Evolutionary conservation across 2,329 filamentous ascomycete species (phyloP).

Genomic region (Monilinia polystroma): DNA sequence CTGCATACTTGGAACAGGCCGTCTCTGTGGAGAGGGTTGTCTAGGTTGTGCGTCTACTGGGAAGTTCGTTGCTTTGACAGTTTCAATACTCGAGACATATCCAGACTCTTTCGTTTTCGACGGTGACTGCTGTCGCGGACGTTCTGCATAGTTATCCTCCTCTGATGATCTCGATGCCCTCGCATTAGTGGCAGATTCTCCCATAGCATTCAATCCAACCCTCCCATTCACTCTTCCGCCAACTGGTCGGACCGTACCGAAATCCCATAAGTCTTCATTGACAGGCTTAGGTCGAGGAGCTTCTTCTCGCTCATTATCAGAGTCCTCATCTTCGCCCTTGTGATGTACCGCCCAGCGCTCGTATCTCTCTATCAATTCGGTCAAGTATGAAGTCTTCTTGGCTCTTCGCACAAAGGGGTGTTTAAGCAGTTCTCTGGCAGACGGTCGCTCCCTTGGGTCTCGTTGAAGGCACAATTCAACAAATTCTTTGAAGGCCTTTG

Average conservation of each 20-base stretch:
- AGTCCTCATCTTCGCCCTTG: conserved; percentile 69
- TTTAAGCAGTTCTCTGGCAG: conserved; percentile 80
- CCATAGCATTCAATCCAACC: conserved; percentile 68
- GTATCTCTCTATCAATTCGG: conserved; percentile 89
- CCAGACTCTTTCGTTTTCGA: conserved; percentile 49
- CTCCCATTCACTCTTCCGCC: conserved; percentile 61
- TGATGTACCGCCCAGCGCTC: conserved; percentile 83
- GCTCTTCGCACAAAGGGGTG: conserved; percentile 88
- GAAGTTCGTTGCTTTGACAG: conserved; percentile 51
- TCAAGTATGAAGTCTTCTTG: conserved; percentile 95
- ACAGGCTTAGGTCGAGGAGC: conserved; percentile 48
- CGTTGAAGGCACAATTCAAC: conserved; percentile 80
- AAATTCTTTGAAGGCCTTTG: conserved; percentile 80
- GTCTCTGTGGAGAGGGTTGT: conserved; percentile 60
- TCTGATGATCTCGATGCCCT: conserved; percentile 58
- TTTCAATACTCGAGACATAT: conserved; percentile 46
- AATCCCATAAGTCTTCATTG: conserved; percentile 94
- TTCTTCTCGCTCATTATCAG: conserved; percentile 52
- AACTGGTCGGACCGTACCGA: conserved; percentile 88
- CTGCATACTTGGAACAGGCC: conserved; percentile 46
- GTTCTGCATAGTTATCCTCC: conserved; percentile 53
- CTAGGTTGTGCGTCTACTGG: conserved; percentile 50
- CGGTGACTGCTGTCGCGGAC: conserved; percentile 51
- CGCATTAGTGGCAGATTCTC: conserved; percentile 77
- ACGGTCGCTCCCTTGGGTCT: conserved; percentile 84